Conservation (phyloP, 805 yeast species). For the Pichia exigua region DNA sequence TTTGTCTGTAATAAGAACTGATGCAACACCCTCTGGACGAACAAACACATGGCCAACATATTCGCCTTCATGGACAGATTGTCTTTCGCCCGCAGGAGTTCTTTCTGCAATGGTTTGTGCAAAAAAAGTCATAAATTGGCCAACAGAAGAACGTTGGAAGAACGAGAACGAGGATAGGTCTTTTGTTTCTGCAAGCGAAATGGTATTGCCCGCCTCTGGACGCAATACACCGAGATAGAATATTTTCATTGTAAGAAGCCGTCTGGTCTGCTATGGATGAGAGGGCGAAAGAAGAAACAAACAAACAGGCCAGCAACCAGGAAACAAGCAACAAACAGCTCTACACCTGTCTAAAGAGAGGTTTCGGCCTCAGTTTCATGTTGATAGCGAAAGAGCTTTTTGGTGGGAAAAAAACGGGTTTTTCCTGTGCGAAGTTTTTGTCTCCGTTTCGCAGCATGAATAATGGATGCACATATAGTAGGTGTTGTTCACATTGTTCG, state of each 20-base stretch:
- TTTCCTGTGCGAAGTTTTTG: neutral
- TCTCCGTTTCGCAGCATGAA: neutral
- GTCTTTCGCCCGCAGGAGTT: slow-evolving; percentile 86
- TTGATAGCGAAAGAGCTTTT: neutral
- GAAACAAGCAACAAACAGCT: neutral
- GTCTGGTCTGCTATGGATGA: neutral
- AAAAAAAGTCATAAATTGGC: slow-evolving; percentile 92
- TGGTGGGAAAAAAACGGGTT: neutral
- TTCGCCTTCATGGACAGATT: slow-evolving; percentile 84
- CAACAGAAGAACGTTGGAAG: slow-evolving; percentile 68
- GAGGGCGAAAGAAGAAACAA: neutral
- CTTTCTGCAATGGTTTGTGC: slow-evolving; percentile 84
- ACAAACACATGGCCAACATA: slow-evolving; percentile 90
- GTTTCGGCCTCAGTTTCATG: no score
- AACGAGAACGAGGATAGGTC: slow-evolving; percentile 83
- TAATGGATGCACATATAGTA: neutral
- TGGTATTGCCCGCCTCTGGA: slow-evolving; percentile 43
- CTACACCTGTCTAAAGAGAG: neutral
- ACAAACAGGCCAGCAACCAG: neutral
- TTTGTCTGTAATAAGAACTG: slow-evolving; percentile 86
- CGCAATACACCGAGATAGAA: slow-evolving; percentile 84
- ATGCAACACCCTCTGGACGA: slow-evolving; percentile 84
- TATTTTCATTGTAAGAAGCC: slow-evolving; percentile 56
- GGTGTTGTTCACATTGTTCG: no score
- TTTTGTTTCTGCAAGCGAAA: slow-evolving; percentile 72